Evolutionary conservation across 2,329 filamentous ascomycete genomes (phyloP).

Genomic region (Phialophora verrucosa): DNA sequence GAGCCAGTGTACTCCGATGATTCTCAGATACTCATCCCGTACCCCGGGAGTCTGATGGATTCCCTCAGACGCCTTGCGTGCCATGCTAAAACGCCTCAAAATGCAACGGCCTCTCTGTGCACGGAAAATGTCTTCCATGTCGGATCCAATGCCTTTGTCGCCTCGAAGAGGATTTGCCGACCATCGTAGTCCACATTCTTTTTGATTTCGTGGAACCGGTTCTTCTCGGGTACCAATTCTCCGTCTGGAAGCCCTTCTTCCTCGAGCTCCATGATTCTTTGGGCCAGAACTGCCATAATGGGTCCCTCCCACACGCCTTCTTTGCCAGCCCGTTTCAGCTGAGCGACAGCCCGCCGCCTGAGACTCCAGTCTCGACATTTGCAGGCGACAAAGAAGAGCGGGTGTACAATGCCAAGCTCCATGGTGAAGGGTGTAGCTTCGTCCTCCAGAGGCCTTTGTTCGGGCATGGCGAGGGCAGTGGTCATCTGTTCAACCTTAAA

Average conservation of each 20-base stretch:
- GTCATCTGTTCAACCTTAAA: conserved; percentile 38
- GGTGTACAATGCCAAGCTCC: conserved; percentile 44
- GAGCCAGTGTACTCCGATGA: neutral
- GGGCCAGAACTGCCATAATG: conserved; percentile 42
- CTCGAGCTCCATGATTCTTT: conserved; percentile 41
- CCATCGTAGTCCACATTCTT: conserved; percentile 41
- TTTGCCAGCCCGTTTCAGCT: conserved; percentile 44
- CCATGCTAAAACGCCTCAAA: conserved; percentile 29
- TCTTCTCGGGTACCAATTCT: conserved; percentile 35
- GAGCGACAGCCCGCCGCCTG: conserved; percentile 41
- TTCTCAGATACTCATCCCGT: neutral
- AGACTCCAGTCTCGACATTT: conserved; percentile 42
- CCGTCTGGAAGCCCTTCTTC: conserved; percentile 35
- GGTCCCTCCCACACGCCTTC: conserved; percentile 48
- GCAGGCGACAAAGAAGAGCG: conserved; percentile 44
- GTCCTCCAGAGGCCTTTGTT: conserved; percentile 34
- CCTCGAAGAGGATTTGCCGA: conserved; percentile 36
- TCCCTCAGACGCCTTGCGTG: conserved; percentile 21
- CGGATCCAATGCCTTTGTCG: conserved; percentile 34
- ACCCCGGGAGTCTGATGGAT: neutral
- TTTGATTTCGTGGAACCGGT: conserved; percentile 40
- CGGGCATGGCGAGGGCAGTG: conserved; percentile 30
- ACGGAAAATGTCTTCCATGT: conserved; percentile 37
- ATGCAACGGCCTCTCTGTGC: conserved; percentile 34
- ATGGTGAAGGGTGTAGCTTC: conserved; percentile 40